Percentiles rank a stretch among this genome's conserved stretches.
These are phyloP conservation scores for Collybia mongolica DNA, from an alignment of 768 basidiomycete genomes.

Conservation along the genomic window DNA sequence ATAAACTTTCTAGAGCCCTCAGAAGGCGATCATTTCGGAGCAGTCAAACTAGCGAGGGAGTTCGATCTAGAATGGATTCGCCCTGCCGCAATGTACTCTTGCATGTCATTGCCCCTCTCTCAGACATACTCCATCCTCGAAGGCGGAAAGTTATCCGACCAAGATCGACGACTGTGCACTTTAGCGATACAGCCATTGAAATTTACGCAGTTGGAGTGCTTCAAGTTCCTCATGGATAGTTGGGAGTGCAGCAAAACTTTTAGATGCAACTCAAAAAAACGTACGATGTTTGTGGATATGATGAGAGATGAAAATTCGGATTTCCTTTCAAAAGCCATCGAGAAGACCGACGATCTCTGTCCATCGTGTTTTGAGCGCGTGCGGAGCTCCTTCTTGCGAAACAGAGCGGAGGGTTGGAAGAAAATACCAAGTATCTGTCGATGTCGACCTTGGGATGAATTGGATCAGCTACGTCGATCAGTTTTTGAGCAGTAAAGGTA, in stretches of 20 bases:
- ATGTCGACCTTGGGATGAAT: background rate
- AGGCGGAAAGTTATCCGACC: background rate
- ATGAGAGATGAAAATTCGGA: background rate
- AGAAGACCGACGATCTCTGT: background rate
- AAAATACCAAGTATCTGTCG: background rate
- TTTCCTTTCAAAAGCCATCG: background rate
- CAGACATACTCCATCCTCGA: background rate
- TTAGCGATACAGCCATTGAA: background rate
- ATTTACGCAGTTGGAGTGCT: background rate
- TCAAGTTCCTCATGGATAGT: background rate
- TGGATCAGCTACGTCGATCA: background rate
- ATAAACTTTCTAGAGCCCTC: background rate
- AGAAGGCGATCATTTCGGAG: background rate
- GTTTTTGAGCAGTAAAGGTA: no score
- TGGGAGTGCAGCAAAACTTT: background rate
- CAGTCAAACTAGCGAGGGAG: conserved; percentile 1
- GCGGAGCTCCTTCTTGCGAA: no score
- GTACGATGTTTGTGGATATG: background rate
- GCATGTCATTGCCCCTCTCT: conserved; percentile 1
- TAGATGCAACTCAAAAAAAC: no score
- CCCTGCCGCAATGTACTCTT: conserved; percentile 6
- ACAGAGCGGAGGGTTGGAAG: background rate
- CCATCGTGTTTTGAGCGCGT: background rate
- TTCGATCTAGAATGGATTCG: conserved; percentile 7
- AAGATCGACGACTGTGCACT: conserved; percentile 1